phyloP scores from a whole-genome alignment of 495 filamentous ascomycete species.

The Aspergillus carlsbadensis region DNA sequence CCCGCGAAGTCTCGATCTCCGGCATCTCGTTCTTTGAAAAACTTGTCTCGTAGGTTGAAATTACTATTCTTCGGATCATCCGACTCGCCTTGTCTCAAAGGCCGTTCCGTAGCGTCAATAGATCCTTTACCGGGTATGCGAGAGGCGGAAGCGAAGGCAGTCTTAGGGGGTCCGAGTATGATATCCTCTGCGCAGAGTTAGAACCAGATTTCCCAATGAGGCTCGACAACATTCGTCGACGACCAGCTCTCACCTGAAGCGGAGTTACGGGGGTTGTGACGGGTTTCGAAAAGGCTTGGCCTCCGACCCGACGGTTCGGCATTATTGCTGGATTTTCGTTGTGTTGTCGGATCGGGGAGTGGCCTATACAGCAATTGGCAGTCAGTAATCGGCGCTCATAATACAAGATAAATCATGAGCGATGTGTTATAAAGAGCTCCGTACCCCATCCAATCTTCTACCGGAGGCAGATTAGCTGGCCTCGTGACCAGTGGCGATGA shows the following conservation, averaged over 20 bases:
- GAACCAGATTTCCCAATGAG: constrained; percentile 19
- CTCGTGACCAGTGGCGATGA: constrained; percentile 83
- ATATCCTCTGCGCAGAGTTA: constrained; percentile 71
- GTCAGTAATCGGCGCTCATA: constrained; percentile 1
- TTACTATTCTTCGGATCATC: constrained; percentile 54
- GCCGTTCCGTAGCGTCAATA: constrained; percentile 49
- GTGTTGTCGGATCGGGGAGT: constrained; percentile 45
- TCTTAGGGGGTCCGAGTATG: constrained; percentile 84
- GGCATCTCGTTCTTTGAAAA: constrained; percentile 48
- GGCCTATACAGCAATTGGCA: constrained; percentile 37
- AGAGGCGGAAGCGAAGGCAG: constrained; percentile 80
- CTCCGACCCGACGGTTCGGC: constrained; percentile 47
- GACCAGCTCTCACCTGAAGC: constrained; percentile 48
- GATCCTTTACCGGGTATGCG: constrained; percentile 53
- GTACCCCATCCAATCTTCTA: constrained; percentile 99
- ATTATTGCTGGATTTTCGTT: constrained; percentile 48
- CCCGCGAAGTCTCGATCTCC: constrained; percentile 44
- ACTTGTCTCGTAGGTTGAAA: constrained; percentile 61
- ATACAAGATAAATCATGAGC: constrained; percentile 8
- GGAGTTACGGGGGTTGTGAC: constrained; percentile 61
- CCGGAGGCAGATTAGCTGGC: constrained; percentile 75
- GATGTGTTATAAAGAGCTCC: constrained; percentile 19
- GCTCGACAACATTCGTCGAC: not conserved
- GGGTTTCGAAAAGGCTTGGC: constrained; percentile 57
- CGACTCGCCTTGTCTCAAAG: constrained; percentile 46